phyloP scores from a whole-genome alignment of 2,329 filamentous ascomycete genomes.

The Sporothrix brunneoviolacea region DNA sequence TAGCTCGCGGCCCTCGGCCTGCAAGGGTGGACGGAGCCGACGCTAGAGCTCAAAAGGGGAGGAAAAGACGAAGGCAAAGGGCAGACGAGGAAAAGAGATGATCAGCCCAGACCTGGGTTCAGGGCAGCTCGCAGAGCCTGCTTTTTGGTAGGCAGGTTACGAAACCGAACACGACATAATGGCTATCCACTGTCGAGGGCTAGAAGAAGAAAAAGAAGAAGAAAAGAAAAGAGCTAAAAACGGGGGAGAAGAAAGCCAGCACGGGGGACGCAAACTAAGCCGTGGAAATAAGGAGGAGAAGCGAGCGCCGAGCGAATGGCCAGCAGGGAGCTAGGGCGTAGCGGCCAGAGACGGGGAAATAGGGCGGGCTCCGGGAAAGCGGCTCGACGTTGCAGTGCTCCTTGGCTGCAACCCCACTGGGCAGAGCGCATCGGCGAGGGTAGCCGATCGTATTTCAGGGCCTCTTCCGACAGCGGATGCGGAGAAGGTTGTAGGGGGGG shows the following conservation, averaged over 20 bases:
- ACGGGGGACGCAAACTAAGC: background rate
- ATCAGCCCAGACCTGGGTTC: too few species aligned
- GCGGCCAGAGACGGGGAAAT: background rate
- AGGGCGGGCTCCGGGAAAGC: background rate
- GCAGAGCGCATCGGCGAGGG: too few species aligned
- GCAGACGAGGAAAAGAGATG: background rate
- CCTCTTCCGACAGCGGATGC: too few species aligned
- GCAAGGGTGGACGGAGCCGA: background rate
- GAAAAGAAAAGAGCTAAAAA: background rate
- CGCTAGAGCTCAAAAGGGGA: background rate
- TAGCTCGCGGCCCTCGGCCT: background rate
- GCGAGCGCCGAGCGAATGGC: background rate
- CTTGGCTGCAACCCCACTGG: too few species aligned
- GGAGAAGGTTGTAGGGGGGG: too few species aligned
- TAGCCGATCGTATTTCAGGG: too few species aligned
- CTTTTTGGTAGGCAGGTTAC: too few species aligned
- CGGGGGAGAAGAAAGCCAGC: background rate
- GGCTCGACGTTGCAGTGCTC: too few species aligned
- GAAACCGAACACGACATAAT: background rate
- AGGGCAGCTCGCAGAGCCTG: too few species aligned
- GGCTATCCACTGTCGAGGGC: background rate
- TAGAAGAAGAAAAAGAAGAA: background rate
- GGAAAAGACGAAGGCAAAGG: background rate
- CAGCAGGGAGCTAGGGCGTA: background rate
- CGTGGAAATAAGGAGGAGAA: conserved; percentile 1